These are phyloP conservation scores for Ilyonectria mors-panacis DNA, from an alignment of 2,329 filamentous ascomycete species.

Conservation along the genomic window DNA sequence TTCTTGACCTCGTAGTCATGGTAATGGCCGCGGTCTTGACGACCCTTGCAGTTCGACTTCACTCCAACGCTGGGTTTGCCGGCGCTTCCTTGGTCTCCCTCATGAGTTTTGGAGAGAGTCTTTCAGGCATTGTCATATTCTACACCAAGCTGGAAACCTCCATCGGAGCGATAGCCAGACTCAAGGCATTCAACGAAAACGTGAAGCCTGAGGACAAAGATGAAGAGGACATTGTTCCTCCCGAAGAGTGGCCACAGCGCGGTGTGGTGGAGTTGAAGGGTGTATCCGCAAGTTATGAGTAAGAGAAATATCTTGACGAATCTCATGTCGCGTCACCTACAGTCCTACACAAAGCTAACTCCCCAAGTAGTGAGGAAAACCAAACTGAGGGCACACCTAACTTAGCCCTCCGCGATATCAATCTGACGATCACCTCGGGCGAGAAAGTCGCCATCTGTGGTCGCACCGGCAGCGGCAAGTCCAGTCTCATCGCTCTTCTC, in stretches of 20 bases:
- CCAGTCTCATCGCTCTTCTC: constrained; percentile 56
- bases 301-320: not conserved
- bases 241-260: constrained; percentile 22
- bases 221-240: not conserved
- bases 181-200: constrained; percentile 27
- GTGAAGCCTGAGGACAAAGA: constrained; percentile 22
- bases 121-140: constrained; percentile 48
- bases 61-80: constrained; percentile 55
- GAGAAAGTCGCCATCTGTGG: constrained; percentile 44
- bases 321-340: too few species aligned
- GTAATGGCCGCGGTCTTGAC: constrained; percentile 65
- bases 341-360: constrained; percentile 6
- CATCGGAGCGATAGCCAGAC: constrained; percentile 48
- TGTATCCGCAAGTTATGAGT: constrained; percentile 32
- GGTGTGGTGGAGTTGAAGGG: constrained; percentile 20
- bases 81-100: constrained; percentile 58
- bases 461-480: constrained; percentile 57
- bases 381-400: not conserved
- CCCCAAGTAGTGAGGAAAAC: not conserved
- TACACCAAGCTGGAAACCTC: constrained; percentile 54
- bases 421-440: constrained; percentile 34
- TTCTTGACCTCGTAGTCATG: constrained; percentile 65
- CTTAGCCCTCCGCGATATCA: constrained; percentile 21
- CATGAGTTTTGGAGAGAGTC: constrained; percentile 50
- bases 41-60: constrained; percentile 60